Evolutionary conservation across 2,329 filamentous ascomycete species (phyloP).

Genomic region (Colletotrichum eleusines): DNA sequence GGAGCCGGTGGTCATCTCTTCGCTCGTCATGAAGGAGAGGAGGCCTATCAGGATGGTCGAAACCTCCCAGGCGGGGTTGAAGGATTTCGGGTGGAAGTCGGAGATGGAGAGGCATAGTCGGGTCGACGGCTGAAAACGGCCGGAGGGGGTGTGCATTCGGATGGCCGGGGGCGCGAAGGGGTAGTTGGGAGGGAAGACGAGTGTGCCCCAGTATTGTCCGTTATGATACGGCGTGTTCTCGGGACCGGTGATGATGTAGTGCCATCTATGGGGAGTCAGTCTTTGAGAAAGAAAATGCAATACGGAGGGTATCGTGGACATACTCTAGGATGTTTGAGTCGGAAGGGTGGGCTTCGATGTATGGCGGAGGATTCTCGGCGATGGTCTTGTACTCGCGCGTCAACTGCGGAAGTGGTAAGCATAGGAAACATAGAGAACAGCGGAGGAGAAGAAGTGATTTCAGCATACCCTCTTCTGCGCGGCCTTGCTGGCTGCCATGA

Average conservation of each 20-base stretch:
- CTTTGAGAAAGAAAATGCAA: no score
- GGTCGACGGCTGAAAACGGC: slow-evolving; percentile 93
- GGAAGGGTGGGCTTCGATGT: slow-evolving; percentile 89
- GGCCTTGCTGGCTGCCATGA: slow-evolving; percentile 76
- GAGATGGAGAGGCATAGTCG: slow-evolving; percentile 95
- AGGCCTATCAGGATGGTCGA: slow-evolving; percentile 95
- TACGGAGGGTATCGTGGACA: slow-evolving; percentile 44
- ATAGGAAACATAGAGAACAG: background rate
- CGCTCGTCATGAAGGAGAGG: slow-evolving; percentile 96
- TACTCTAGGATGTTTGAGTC: slow-evolving; percentile 93
- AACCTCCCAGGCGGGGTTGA: slow-evolving; percentile 99
- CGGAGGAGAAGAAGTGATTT: background rate
- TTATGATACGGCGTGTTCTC: slow-evolving; percentile 93
- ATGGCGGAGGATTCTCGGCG: slow-evolving; percentile 83
- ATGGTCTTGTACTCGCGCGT: slow-evolving; percentile 74
- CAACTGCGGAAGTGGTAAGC: slow-evolving; percentile 55
- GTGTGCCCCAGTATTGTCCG: slow-evolving; percentile 98
- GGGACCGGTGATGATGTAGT: slow-evolving; percentile 95
- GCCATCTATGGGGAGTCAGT: slow-evolving; percentile 72
- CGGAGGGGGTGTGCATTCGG: slow-evolving; percentile 97
- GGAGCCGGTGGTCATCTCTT: slow-evolving; percentile 97
- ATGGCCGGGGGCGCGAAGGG: slow-evolving; percentile 97
- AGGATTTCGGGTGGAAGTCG: slow-evolving; percentile 97
- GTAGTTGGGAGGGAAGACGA: slow-evolving; percentile 96
- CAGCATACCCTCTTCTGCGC: slow-evolving; percentile 75